phyloP scores from a whole-genome alignment of 2,329 filamentous ascomycete species.

The Mycocentrospora acerina region DNA sequence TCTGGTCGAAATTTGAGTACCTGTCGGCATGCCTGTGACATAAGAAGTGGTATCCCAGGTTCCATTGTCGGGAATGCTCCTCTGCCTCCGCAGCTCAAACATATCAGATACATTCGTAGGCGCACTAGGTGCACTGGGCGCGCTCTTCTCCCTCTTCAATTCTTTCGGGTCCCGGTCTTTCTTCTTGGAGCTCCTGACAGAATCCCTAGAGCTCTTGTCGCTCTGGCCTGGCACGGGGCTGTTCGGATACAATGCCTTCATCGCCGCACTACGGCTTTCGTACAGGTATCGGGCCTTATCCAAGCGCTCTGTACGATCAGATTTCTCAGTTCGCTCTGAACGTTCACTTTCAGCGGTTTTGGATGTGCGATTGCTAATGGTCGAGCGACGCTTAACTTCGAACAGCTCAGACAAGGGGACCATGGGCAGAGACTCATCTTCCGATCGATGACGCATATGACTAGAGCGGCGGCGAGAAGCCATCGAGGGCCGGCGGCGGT shows the following conservation, averaged over 20 bases:
- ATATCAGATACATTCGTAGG: no score
- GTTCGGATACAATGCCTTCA: constrained; percentile 43
- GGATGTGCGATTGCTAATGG: constrained; percentile 25
- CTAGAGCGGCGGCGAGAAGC: constrained; percentile 32
- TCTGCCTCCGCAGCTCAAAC: no score
- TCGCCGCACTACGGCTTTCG: constrained; percentile 40
- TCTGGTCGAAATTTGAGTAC: background rate
- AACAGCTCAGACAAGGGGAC: constrained; percentile 15
- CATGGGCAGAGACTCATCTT: constrained; percentile 27
- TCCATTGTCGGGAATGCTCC: constrained; percentile 22
- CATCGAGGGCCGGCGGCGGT: constrained; percentile 26
- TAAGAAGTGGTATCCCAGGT: constrained; percentile 29
- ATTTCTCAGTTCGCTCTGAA: constrained; percentile 21
- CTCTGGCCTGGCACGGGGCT: constrained; percentile 25
- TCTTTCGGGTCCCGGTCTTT: constrained; percentile 16
- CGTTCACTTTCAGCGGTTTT: constrained; percentile 23
- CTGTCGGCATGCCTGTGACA: no score
- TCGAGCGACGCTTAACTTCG: constrained; percentile 28
- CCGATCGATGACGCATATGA: constrained; percentile 23
- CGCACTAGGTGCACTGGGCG: background rate
- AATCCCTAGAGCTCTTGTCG: constrained; percentile 18
- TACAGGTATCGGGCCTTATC: constrained; percentile 35
- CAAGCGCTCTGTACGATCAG: constrained; percentile 14
- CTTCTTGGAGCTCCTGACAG: constrained; percentile 18
- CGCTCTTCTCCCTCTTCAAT: constrained; percentile 17